These are phyloP conservation scores for Tritrichomonas foetus DNA, from an alignment of 208 protist species.

Conservation along the genomic window DNA sequence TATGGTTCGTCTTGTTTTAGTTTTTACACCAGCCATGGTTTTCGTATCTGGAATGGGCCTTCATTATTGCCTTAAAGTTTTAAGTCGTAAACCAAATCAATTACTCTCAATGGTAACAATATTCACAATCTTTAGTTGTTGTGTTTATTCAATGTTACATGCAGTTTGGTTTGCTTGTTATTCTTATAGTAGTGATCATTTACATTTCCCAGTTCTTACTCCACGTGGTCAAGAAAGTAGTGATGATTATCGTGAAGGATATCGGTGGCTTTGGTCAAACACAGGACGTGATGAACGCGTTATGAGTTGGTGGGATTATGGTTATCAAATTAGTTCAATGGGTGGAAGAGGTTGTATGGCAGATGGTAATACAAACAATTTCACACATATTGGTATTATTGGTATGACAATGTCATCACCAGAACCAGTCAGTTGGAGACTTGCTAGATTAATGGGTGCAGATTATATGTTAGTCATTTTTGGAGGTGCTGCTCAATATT, in stretches of 20 bases:
- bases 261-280: conserved; percentile 85
- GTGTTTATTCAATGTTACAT: conserved; percentile 66
- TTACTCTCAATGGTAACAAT: too few species aligned
- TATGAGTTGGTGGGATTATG: conserved; percentile 92
- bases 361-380: conserved; percentile 98
- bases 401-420: conserved; percentile 69
- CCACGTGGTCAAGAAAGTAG: conserved; percentile 70
- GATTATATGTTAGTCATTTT: conserved; percentile 93
- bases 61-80: too few species aligned
- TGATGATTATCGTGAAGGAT: conserved; percentile 90
- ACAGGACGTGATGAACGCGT: conserved; percentile 70
- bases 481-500: conserved; percentile 75
- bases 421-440: conserved; percentile 69
- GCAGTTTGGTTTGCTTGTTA: conserved; percentile 73
- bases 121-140: not conserved
- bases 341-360: conserved; percentile 81
- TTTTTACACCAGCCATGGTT: conserved; percentile 72
- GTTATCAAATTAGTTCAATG: conserved; percentile 93
- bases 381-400: conserved; percentile 91
- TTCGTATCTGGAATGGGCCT: conserved; percentile 68
- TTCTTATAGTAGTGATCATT: conserved; percentile 72
- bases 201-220: conserved; percentile 57
- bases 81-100: too few species aligned
- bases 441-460: conserved; percentile 80
- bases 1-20: conserved; percentile 78